Evolutionary conservation across 495 filamentous ascomycete genomes (phyloP), one percentile per base, ranked within the genome.

Genomic region (Aspergillus heteromorphus): DNA sequence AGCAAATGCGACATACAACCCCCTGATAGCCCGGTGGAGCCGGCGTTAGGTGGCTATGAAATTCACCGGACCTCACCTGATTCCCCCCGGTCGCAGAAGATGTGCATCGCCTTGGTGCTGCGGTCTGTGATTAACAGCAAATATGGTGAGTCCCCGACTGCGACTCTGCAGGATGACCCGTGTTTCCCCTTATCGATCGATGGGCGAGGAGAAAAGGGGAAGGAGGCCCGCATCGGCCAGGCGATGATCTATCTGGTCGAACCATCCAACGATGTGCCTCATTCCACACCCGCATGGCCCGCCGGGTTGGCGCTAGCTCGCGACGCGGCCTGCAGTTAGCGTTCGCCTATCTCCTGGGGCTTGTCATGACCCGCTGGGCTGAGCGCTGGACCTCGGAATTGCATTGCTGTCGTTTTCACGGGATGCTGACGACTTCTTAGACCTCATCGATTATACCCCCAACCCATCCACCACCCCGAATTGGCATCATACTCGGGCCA

Each of bases 1-100:
- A 90, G 85, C 59, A 95, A 95, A 76, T 92, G 87, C 73, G 91
- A 95, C 63, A 76, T 92, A 43, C 82, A 87, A 57, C 61, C 56
- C 19, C 65, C 69, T 18, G 64, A 71, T 47, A 61, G 57, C 45
- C 64, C 78, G 52, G 72, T 82, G 48, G 77, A 78, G 54, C 78
- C 65, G 19, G 63, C 78, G 49, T 68, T 85, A 31, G 79, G 79
- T 11, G 81, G 80, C 50, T 76, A 91, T 55, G 84, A 86, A 53
- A 81, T 86, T 51, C 85, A 87, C 58, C 86, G 87, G 59, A 88
- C 86, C 10, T 88, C 89, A 23, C 72, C 79, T 40, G 79, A 82
- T 48, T 80, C 79, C 16, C 83, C 88, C 8, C 87, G 89, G 59
- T 88, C 79, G 45, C 84, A 90, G 53, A 87, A 87, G 64, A 83